These are phyloP conservation scores for Sarcodon sp. DNA, from an alignment of 768 basidiomycete genomes.

Conservation along the genomic window DNA sequence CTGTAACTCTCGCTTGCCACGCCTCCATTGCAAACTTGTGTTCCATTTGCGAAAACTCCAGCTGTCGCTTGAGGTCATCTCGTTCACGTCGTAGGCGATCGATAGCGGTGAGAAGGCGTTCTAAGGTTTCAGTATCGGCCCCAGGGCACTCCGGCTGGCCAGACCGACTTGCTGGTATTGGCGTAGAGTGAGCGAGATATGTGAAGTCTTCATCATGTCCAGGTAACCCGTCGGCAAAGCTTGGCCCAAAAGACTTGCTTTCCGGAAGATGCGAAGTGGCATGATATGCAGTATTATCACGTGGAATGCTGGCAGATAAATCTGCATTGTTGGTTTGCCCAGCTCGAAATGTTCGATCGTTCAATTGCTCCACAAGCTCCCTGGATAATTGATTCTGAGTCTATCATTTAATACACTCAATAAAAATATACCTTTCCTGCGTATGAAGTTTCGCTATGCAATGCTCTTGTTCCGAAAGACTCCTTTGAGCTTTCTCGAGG, in stretches of 20 bases:
- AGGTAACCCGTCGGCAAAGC: not conserved
- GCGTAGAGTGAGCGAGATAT: not conserved
- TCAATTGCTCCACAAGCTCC: constrained; percentile 5
- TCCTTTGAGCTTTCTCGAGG: not conserved
- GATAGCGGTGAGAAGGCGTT: constrained; percentile 46
- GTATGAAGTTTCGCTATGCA: not conserved
- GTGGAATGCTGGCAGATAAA: too few species aligned
- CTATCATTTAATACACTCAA: not conserved
- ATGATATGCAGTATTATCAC: too few species aligned
- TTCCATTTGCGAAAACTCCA: constrained; percentile 61
- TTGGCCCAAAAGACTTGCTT: too few species aligned
- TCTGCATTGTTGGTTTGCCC: not conserved
- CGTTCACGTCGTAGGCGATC: constrained; percentile 59
- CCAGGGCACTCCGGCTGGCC: not conserved
- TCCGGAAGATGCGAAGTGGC: too few species aligned
- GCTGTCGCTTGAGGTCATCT: constrained; percentile 44
- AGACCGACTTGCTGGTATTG: not conserved
- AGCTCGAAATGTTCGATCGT: not conserved
- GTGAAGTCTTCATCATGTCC: constrained; percentile 1
- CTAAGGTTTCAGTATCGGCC: constrained; percentile 25
- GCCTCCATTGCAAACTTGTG: constrained; percentile 51
- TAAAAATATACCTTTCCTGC: not conserved
- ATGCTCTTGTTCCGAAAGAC: not conserved
- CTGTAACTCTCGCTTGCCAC: constrained; percentile 30
- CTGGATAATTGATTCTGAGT: not conserved